phyloP scores from a whole-genome alignment of 371 early-diverging fungal species.

The Actinomucor elegans region DNA sequence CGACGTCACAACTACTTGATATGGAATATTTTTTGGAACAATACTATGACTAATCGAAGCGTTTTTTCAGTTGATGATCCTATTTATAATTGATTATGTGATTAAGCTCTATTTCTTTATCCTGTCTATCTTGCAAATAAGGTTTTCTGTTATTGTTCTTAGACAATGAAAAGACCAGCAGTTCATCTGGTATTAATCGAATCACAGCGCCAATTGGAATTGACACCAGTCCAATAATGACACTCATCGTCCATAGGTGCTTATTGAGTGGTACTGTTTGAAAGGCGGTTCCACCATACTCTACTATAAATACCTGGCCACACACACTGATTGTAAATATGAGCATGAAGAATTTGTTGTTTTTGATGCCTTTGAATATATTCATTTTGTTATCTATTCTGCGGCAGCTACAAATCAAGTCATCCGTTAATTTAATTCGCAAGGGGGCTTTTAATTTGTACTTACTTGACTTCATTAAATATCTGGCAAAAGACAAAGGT shows the following conservation, averaged over 20 bases:
- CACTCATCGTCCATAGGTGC: constrained; percentile 67
- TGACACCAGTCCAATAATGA: constrained; percentile 64
- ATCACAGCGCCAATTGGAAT: constrained; percentile 72
- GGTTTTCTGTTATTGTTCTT: too few relatives aligned
- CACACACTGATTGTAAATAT: constrained; percentile 57
- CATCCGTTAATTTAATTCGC: background rate
- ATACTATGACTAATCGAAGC: too few relatives aligned
- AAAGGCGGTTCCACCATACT: constrained; percentile 66
- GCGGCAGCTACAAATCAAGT: constrained; percentile 46
- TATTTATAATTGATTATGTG: too few relatives aligned
- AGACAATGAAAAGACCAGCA: constrained; percentile 19
- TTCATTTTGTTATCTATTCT: constrained; percentile 67
- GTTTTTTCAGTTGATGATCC: too few relatives aligned
- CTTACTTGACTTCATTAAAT: constrained; percentile 67
- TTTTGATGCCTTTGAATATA: constrained; percentile 52
- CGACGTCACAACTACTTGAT: background rate
- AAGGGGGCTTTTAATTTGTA: background rate
- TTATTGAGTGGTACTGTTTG: constrained; percentile 48
- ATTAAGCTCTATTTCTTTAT: too few relatives aligned
- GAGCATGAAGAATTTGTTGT: constrained; percentile 60
- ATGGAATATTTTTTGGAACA: too few relatives aligned
- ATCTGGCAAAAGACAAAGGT: constrained; percentile 74
- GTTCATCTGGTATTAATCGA: constrained; percentile 60
- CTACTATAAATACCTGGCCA: constrained; percentile 63
- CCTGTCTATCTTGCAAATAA: too few relatives aligned